Percentiles rank a stretch among this genome's conserved stretches.
phyloP scores from a whole-genome alignment of 2,329 filamentous ascomycete genomes.

The Fusarium lyarnte region DNA sequence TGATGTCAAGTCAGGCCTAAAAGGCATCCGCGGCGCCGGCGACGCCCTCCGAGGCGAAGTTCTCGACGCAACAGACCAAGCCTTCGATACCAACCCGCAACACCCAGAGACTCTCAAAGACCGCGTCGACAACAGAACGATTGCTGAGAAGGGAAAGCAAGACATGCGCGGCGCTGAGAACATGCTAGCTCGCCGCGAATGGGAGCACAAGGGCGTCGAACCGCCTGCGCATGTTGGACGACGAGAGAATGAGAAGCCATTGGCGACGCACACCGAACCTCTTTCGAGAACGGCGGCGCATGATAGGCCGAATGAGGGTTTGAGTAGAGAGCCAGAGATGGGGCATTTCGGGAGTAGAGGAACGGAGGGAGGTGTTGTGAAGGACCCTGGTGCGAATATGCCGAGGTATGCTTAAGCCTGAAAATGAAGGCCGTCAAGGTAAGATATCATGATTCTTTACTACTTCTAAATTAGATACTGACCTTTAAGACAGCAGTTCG shows the following conservation, averaged over 20 bases:
- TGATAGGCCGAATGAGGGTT: slow-evolving; percentile 8
- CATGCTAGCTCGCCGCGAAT: slow-evolving; percentile 34
- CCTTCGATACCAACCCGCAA: slow-evolving; percentile 28
- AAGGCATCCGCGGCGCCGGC: slow-evolving; percentile 37
- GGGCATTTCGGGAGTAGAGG: slow-evolving; percentile 11
- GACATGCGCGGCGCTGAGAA: slow-evolving; percentile 30
- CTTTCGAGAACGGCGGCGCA: background rate
- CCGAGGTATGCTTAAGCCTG: background rate
- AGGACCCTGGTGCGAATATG: background rate
- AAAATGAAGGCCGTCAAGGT: background rate
- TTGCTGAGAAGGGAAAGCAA: slow-evolving; percentile 31
- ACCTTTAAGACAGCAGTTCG: background rate
- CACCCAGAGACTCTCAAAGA: slow-evolving; percentile 15
- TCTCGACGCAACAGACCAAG: slow-evolving; percentile 34
- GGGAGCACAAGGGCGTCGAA: slow-evolving; percentile 18
- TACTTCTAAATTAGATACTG: fast-evolving
- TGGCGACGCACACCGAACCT: background rate
- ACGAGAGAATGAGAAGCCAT: background rate
- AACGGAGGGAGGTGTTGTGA: background rate
- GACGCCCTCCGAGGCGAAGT: slow-evolving; percentile 33
- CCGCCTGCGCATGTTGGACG: slow-evolving; percentile 5
- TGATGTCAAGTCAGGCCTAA: slow-evolving; percentile 39
- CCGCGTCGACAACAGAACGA: slow-evolving; percentile 3
- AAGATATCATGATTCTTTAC: background rate
- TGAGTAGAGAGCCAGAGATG: slow-evolving; percentile 15